Evolutionary conservation across 2,329 filamentous ascomycete species (phyloP), one percentile per base, ranked within the genome.

Genomic region (Penicillium paneum): DNA sequence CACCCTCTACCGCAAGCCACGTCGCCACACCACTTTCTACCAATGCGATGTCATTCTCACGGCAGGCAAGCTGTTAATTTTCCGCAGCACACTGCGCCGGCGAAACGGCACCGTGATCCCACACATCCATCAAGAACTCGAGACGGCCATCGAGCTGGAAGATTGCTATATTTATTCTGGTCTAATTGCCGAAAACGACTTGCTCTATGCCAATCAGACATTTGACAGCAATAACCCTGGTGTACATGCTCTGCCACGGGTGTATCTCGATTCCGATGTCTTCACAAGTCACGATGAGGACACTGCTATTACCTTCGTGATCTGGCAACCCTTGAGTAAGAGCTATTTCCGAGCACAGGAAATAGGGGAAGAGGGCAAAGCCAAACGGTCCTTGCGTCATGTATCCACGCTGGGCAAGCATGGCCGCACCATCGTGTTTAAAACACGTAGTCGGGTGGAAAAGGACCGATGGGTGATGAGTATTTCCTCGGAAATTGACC

Each of bases 81-180:
- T 86, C 71, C 79, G 83, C 49, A 81, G 82, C 61, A 80, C 82
- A 0, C 68, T 86, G 36, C 79, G 85, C 29, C 78, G 74, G 51
- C 66, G 70, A 5, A 81, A 79, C 1, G 84, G 85, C 47, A 77
- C 79, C 54, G 77, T 81, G 57, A 70, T 86, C 1, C 74, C 78
- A 8, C 80, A 86, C 57, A 83, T 85, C 47, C 83, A 87, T 63
- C 83, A 87, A 62, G 80, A 84, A 62, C 79, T 82, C 36, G 80
- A 86, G 62, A 75, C 79, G 12, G 78, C 78, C 12, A 78, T 88
- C 32, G 80, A 85, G 54, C 76, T 88, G 15, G 76, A 76, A 31
- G 82, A 86, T 62, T 86, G 84, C 69, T 87, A 88, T 65, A 75
- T 88, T 49, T 87, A 88, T 70, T 83, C 81, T 3, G 84, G 85